A percentile compares a stretch with the other conserved stretches of the same genome.
Evolutionary conservation across 371 early-diverging fungal species (phyloP).

Genomic region (Sporodiniella umbellata): DNA sequence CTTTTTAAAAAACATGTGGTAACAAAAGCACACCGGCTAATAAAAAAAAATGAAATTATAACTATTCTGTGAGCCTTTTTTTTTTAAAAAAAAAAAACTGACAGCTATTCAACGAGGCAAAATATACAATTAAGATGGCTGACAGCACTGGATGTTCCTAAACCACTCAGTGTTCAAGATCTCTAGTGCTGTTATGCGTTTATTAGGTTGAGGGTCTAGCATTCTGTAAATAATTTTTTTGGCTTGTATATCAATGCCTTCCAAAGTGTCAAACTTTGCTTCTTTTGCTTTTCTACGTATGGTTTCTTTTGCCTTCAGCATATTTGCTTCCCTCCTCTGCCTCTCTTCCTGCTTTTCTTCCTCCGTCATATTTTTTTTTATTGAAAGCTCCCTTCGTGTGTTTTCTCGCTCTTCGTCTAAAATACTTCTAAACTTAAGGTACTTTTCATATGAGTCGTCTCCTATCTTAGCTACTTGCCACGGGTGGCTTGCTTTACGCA

Average conservation of each 20-base stretch:
- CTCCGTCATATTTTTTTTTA: slow-evolving; percentile 10
- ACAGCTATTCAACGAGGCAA: no score
- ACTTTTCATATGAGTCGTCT: slow-evolving; percentile 32
- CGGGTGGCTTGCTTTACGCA: slow-evolving; percentile 36
- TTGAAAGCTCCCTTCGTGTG: slow-evolving; percentile 13
- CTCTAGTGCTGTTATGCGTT: slow-evolving; percentile 48
- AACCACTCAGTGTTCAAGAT: slow-evolving; percentile 59
- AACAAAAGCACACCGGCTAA: no score
- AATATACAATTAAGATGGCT: slow-evolving; percentile 2
- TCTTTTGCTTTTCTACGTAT: slow-evolving; percentile 31
- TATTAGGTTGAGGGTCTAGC: slow-evolving; percentile 59
- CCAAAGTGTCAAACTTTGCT: slow-evolving; percentile 38
- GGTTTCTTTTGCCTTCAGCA: slow-evolving; percentile 35
- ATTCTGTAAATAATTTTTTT: slow-evolving; percentile 53
- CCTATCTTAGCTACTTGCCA: slow-evolving; percentile 44
- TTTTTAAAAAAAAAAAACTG: no score
- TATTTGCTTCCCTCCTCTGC: slow-evolving; percentile 13
- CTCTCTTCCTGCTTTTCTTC: slow-evolving; percentile 14
- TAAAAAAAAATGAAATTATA: no score
- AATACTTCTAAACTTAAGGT: slow-evolving; percentile 33
- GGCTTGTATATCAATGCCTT: slow-evolving; percentile 42
- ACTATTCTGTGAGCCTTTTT: no score
- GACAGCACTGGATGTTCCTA: slow-evolving; percentile 29
- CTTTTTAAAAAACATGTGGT: no score
- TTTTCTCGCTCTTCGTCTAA: slow-evolving; percentile 40